phyloP scores from a whole-genome alignment of 2,329 filamentous ascomycete genomes.

The Exophiala dermatitidis region DNA sequence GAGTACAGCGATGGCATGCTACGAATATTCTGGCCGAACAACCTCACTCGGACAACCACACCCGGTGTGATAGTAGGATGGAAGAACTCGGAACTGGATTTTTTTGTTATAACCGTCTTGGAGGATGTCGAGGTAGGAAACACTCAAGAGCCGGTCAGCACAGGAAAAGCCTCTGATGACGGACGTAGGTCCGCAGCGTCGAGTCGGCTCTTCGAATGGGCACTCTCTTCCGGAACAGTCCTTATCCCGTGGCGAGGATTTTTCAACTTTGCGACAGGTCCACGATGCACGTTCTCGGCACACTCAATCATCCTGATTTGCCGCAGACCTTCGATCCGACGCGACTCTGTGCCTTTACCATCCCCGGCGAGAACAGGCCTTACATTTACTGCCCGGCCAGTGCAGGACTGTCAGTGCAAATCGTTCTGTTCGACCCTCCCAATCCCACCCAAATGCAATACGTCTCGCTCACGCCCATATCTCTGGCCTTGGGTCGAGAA shows the following conservation, averaged over 20 bases:
- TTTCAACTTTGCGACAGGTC: conserved; percentile 76
- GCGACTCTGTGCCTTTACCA: conserved; percentile 58
- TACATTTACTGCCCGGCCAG: conserved; percentile 61
- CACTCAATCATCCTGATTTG: conserved; percentile 56
- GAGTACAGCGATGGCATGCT: conserved; percentile 69
- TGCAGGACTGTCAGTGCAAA: conserved; percentile 66
- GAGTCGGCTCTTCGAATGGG: conserved; percentile 80
- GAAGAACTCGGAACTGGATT: conserved; percentile 83
- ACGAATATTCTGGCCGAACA: conserved; percentile 97
- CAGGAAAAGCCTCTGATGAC: conserved; percentile 4
- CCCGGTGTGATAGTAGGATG: conserved; percentile 89
- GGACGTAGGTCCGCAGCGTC: conserved; percentile 61
- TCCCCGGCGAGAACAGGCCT: conserved; percentile 51
- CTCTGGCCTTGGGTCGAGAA: conserved; percentile 59
- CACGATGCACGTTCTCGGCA: conserved; percentile 77
- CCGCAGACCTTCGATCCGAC: conserved; percentile 55
- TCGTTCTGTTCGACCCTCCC: conserved; percentile 83
- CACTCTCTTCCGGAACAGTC: conserved; percentile 73
- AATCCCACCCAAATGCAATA: conserved; percentile 90
- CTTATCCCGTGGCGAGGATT: conserved; percentile 71
- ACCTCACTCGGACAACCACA: conserved; percentile 62
- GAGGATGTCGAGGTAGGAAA: conserved; percentile 77
- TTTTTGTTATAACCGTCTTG: conserved; percentile 82
- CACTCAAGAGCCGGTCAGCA: neutral
- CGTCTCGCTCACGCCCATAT: conserved; percentile 82